phyloP scores from a whole-genome alignment of 2,329 filamentous ascomycete species.

The Aureobasidium uvarum region DNA sequence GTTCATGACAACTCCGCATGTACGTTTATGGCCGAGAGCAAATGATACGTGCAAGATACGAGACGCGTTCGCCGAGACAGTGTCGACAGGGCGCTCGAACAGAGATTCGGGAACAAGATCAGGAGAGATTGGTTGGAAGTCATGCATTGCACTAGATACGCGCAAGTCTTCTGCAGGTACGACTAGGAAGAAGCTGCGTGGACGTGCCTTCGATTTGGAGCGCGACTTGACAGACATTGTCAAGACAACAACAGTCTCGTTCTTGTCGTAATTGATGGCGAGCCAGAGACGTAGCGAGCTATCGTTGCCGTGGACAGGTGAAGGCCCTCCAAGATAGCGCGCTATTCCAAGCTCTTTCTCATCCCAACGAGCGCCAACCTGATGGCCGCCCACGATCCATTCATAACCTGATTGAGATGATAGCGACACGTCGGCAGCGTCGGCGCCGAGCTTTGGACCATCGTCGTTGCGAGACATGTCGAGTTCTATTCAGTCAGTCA shows the following conservation, averaged over 20 bases:
- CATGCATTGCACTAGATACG: conserved; percentile 4
- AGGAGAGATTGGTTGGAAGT: not conserved
- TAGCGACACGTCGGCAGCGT: not conserved
- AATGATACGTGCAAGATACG: conserved; percentile 12
- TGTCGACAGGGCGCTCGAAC: conserved; percentile 8
- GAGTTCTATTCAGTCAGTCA: not conserved
- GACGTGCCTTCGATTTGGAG: conserved; percentile 1
- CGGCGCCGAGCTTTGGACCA: not conserved
- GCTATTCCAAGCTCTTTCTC: not conserved
- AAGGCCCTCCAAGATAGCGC: conserved; percentile 7
- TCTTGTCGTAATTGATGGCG: not conserved
- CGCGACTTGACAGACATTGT: conserved; percentile 16
- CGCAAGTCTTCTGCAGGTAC: conserved; percentile 9
- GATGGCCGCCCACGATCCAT: conserved; percentile 11
- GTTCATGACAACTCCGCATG: conserved; percentile 10
- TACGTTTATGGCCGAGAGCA: not conserved
- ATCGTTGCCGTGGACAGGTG: conserved; percentile 8
- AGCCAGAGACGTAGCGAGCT: conserved; percentile 11
- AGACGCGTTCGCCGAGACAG: conserved; percentile 6
- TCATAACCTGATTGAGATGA: not conserved
- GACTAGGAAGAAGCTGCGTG: conserved; percentile 14
- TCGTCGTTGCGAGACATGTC: conserved; percentile 4
- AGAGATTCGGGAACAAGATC: conserved; percentile 5
- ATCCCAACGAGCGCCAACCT: conserved; percentile 10
- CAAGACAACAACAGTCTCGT: conserved; percentile 1